A percentile compares a stretch with the other conserved stretches of the same genome.
Conservation (phyloP, 179 eudicot genomes). For the Heliamphora pulchella region DNA sequence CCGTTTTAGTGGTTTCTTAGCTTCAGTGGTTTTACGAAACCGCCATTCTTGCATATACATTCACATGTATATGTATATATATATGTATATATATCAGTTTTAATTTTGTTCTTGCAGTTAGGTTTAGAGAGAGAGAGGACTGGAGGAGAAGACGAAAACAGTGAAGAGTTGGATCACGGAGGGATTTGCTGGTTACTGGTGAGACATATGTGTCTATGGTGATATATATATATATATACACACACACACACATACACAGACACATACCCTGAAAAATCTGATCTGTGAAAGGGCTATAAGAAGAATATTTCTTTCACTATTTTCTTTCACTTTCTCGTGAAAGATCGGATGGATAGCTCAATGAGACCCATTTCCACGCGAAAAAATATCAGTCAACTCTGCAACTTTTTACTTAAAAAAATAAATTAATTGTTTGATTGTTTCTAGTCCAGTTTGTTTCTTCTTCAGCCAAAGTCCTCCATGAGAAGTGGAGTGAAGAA, state of each 20-base stretch:
- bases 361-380: too few relatives aligned
- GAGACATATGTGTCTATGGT: too few relatives aligned
- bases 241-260: too few relatives aligned
- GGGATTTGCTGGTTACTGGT: too few relatives aligned
- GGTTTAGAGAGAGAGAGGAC: background rate
- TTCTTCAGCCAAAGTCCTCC: background rate
- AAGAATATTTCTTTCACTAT: background rate
- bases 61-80: background rate
- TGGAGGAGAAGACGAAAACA: background rate
- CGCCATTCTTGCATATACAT: background rate
- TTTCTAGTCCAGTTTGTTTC: too few relatives aligned
- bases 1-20: background rate
- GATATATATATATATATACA: too few relatives aligned
- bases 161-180: background rate
- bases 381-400: background rate
- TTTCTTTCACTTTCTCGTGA: conserved; percentile 12
- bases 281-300: background rate
- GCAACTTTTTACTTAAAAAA: background rate
- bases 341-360: background rate
- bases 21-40: background rate
- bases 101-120: background rate
- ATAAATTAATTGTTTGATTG: background rate
- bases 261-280: background rate
- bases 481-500: background rate
- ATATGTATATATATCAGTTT: background rate